Base-by-base conservation (phyloP, 2,329 filamentous ascomycete genomes). In the Microdochium trichocladiopsis region DNA sequence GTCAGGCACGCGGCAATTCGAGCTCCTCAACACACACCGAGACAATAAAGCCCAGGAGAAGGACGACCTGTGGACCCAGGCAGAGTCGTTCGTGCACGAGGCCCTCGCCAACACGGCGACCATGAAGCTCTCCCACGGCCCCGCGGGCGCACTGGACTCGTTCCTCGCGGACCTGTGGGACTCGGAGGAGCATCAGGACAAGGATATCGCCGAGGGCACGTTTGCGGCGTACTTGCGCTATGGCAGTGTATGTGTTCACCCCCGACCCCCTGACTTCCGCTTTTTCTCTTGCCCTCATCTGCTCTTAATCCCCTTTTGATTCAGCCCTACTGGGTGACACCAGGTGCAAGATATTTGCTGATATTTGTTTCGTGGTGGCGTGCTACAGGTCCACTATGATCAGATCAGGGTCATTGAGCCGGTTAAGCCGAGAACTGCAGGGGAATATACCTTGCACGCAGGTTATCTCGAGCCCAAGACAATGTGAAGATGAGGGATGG, bases 51-150 rank as follows among this genome's bases (percentile, higher is more conserved):
- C 55, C 6, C 58, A 58, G 2, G 55, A 61, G 2, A 58, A 55
- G 49, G 60, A 63, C 24, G 61, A 63, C 41, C 56, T 54, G 33
- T 65, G 61, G 57, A 53, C 63, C 23, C 58, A 56, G n/a, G 64
- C 64, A 2, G 59, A 66, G 36, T 51, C 54, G 12, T 63, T 65
- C 23, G 62, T 65, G 16, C 51, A 57, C 25, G 59, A 63, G n/a
- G 56, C 66, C 2, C 59, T 70, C 8, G 61, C 62, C 18, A 64
- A 62, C 41, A 63, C 64, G 2, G 57, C 60, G 10, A 68, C 62
- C 18, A 63, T 67, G 63, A 69, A 69, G 53, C 51, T 69, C 36
- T 67, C 63, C 3, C 66, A 69, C 23, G 66, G 66, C 0, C 60
- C 60, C 4, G 50, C 58, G 4, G 59, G 60, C 4, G 60, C 60